Evolutionary conservation across 768 basidiomycete species (phyloP).

Genomic region (Tremella fuciformis): DNA sequence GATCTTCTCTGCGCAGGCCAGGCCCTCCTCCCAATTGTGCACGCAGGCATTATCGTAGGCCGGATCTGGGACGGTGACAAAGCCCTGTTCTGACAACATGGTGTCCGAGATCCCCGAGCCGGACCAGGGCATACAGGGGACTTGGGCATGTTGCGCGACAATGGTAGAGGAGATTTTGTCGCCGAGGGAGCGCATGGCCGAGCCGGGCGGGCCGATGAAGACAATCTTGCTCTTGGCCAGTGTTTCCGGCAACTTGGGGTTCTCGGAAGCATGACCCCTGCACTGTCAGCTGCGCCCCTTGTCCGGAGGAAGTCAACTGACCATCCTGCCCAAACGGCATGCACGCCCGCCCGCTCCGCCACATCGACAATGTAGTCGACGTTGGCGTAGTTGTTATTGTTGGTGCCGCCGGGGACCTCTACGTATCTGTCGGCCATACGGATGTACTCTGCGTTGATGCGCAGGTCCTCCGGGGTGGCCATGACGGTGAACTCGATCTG

Average conservation of each 20-base stretch:
- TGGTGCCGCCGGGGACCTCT: slow-evolving; percentile 95
- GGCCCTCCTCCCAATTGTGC: slow-evolving; percentile 77
- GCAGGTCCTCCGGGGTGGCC: slow-evolving; percentile 96
- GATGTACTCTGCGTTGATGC: slow-evolving; percentile 98
- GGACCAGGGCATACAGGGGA: slow-evolving; percentile 99
- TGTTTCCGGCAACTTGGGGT: slow-evolving; percentile 91
- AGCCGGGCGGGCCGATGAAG: slow-evolving; percentile 98
- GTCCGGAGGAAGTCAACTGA: slow-evolving; percentile 30
- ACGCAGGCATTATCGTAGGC: slow-evolving; percentile 88
- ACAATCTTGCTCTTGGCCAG: slow-evolving; percentile 91
- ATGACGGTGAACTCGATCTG: slow-evolving; percentile 98
- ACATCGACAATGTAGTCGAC: slow-evolving; percentile 98
- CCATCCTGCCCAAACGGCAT: slow-evolving; percentile 99
- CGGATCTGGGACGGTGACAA: slow-evolving; percentile 87
- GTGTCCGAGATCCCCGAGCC: slow-evolving; percentile 91
- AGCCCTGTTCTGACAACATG: slow-evolving; percentile 74
- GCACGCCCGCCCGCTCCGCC: slow-evolving; percentile 93
- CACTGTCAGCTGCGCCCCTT: background rate
- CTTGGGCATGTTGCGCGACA: slow-evolving; percentile 91
- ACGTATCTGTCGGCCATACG: slow-evolving; percentile 99
- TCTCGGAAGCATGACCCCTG: slow-evolving; percentile 94
- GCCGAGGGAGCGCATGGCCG: slow-evolving; percentile 96
- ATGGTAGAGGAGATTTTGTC: slow-evolving; percentile 99
- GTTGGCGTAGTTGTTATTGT: slow-evolving; percentile 99
- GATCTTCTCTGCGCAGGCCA: slow-evolving; percentile 76